phyloP scores from a whole-genome alignment of 371 early-diverging fungal genomes.

The Mortierella sp. region DNA sequence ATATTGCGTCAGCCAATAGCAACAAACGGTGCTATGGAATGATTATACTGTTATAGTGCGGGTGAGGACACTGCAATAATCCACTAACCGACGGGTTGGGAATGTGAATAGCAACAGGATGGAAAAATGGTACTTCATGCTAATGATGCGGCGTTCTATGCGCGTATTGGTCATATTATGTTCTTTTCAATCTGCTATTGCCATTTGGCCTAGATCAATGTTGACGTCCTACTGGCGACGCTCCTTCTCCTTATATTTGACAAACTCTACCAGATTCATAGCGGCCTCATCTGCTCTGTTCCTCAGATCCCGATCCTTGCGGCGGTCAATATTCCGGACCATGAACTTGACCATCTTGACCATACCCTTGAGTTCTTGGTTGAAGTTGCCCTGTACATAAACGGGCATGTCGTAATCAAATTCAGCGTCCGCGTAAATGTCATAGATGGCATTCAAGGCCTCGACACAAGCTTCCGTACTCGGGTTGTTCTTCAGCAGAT shows the following conservation, averaged over 20 bases:
- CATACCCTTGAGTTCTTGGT: constrained; percentile 67
- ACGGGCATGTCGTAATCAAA: constrained; percentile 90
- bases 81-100: too few relatives aligned
- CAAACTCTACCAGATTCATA: constrained; percentile 84
- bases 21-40: neutral
- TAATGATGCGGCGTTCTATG: too few relatives aligned
- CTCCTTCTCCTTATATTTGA: constrained; percentile 85
- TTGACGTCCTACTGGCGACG: constrained; percentile 14
- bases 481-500: constrained; percentile 56
- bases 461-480: constrained; percentile 73
- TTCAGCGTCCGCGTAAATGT: constrained; percentile 86
- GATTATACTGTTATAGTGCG: too few relatives aligned
- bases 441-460: constrained; percentile 86
- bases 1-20: too few relatives aligned
- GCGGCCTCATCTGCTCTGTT: constrained; percentile 86
- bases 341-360: constrained; percentile 61
- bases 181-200: too few relatives aligned
- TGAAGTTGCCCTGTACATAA: constrained; percentile 77
- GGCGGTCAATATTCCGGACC: constrained; percentile 75
- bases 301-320: constrained; percentile 76
- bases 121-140: neutral
- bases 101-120: too few relatives aligned
- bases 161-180: neutral
- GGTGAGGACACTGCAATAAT: too few relatives aligned
- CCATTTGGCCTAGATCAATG: constrained; percentile 13